These are phyloP conservation scores for Globisporangium irregulare DNA, from an alignment of 352 stramenopile species.

Conservation along the genomic window DNA sequence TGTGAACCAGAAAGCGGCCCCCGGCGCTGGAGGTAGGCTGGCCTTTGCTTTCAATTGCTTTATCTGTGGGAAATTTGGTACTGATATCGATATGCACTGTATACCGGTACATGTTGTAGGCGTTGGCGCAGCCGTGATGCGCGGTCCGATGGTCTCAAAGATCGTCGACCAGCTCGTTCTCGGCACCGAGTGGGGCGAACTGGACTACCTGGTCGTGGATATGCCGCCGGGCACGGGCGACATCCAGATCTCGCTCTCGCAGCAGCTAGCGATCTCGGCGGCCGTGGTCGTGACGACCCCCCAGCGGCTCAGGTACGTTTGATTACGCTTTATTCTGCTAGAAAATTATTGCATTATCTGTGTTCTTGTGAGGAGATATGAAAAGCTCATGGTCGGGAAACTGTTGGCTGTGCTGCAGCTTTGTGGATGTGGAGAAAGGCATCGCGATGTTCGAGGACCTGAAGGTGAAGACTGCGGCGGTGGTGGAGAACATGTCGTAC, in stretches of 20 bases:
- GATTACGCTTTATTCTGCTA: background rate
- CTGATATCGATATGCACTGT: background rate
- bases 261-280: constrained; percentile 96
- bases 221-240: constrained; percentile 99
- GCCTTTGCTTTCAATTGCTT: constrained; percentile 15
- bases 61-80: constrained; percentile 7
- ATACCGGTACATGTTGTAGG: constrained; percentile 21
- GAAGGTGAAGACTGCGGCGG: constrained; percentile 95
- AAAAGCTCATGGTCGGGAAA: background rate
- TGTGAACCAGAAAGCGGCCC: constrained; percentile 83
- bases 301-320: constrained; percentile 88
- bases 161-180: constrained; percentile 95
- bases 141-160: constrained; percentile 98
- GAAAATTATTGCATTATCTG: background rate
- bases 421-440: constrained; percentile 98
- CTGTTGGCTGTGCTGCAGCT: constrained; percentile 43
- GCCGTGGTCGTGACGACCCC: constrained; percentile 99
- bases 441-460: constrained; percentile 98
- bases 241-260: constrained; percentile 98
- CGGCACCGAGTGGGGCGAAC: constrained; percentile 96
- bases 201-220: constrained; percentile 99
- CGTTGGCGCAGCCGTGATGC: constrained; percentile 92
- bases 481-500: constrained; percentile 99
- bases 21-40: constrained; percentile 56
- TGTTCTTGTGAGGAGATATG: background rate